phyloP scores from a whole-genome alignment of 176 grass and related monocot genomes.

The Eremochloa ophiuroides region DNA sequence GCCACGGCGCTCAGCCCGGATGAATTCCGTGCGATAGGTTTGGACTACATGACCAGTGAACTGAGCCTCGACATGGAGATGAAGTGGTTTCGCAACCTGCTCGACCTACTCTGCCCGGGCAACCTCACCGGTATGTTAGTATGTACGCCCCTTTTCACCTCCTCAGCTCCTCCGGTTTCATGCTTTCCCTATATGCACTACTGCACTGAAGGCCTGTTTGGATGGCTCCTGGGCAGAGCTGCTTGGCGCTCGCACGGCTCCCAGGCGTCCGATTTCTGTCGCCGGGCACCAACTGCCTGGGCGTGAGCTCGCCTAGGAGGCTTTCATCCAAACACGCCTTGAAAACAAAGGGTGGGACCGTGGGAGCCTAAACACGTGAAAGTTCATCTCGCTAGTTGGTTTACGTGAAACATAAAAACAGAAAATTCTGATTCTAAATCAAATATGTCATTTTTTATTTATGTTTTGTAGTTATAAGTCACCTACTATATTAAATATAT shows the following conservation, averaged over 20 bases:
- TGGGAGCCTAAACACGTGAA: not conserved
- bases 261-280: no score
- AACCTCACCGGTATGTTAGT: slow-evolving; percentile 22
- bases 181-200: not conserved
- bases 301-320: no score
- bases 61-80: slow-evolving; percentile 67
- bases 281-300: no score
- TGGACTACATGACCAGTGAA: slow-evolving; percentile 22
- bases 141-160: not conserved
- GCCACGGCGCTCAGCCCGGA: slow-evolving; percentile 54
- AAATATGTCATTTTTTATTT: no score
- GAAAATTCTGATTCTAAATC: not conserved
- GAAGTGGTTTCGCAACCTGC: slow-evolving; percentile 63
- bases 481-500: no score
- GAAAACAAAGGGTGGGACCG: not conserved
- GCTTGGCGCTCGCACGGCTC: no score
- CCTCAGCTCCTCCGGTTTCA: not conserved
- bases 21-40: slow-evolving; percentile 56
- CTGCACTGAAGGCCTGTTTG: no score
- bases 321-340: no score
- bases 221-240: no score
- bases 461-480: no score
- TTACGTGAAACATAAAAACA: not conserved
- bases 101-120: slow-evolving; percentile 28
- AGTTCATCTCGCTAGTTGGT: not conserved